phyloP scores from a whole-genome alignment of 208 protist species.

The Crithidia acanthocephali region DNA sequence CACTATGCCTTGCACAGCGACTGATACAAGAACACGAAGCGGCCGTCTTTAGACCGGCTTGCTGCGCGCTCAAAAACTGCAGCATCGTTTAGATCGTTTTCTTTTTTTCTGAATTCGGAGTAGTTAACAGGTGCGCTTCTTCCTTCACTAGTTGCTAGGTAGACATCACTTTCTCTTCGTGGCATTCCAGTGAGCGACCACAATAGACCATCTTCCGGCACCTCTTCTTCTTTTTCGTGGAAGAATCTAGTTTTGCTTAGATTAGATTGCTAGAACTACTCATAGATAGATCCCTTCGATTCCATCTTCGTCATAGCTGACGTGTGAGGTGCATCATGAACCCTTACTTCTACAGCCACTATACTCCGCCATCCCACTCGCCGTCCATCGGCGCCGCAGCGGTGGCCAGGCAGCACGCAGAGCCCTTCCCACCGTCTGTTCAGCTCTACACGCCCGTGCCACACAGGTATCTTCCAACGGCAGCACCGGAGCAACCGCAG shows the following conservation, averaged over 20 bases:
- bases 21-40: too few species aligned
- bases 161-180: too few species aligned
- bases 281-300: background rate
- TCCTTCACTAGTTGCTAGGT: too few species aligned
- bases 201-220: background rate
- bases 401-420: background rate
- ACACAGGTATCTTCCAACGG: background rate
- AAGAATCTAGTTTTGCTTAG: background rate
- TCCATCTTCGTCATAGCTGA: background rate
- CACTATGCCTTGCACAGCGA: too few species aligned
- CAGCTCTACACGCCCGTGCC: background rate
- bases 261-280: background rate
- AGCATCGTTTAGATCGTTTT: too few species aligned
- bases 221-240: background rate
- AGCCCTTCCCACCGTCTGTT: background rate
- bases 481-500: background rate
- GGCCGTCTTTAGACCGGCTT: too few species aligned
- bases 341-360: constrained; percentile 34
- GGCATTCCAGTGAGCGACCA: too few species aligned
- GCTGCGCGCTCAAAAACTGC: too few species aligned
- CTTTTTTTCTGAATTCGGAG: too few species aligned
- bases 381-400: background rate
- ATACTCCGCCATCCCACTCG: constrained; percentile 2
- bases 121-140: too few species aligned
- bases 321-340: too few species aligned